Base-by-base conservation (phyloP, 345 rosid genomes). In the Lenwebbia sp. region DNA sequence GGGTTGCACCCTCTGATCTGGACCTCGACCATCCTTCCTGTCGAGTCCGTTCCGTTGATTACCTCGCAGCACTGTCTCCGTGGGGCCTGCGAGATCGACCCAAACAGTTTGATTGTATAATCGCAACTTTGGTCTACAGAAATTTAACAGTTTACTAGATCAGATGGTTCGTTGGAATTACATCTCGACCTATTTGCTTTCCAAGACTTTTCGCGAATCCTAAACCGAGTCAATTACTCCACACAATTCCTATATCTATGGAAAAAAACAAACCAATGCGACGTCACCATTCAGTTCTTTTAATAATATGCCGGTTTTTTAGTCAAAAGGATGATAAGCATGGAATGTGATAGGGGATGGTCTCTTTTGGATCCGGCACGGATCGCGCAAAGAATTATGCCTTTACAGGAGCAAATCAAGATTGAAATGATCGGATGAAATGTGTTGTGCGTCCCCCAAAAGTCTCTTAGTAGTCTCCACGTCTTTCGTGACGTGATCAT, bases 21-120 rank as follows among this genome's bases (percentile, higher is more conserved):
- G 86, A 97, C 92, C 58, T 89, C 87, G 3, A 97, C 84, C 65
- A 85, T 86, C 21, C 60, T 52, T 9, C 85, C 87, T 23, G 23
- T 54, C 22, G 62, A 88, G 53, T 88, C 87, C 44, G 85, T 83
- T 44, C 86, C 85, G 82, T 91, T 89, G 88, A 92, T 62, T 15
- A 93, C 86, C 86, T 95, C 92, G 84, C 98, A 95, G 84, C 95
- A 93, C 49, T 93, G 96, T 81, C 98, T 91, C 13, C 98, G 94
- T 83, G 96, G 98, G 23, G 98, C 98, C 99, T 97, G 94, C 50
- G 33, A 58, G 40, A 58, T 78, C 13, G 9, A 83, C 5, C 3
- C 14, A 22, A 50, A 74, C 13, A 53, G 7, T 7, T 54, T n/a
- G 49, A 83, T 54, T 25, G 54, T 13, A 25, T 26, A 50, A 11